Evolutionary conservation across 2,329 filamentous ascomycete genomes (phyloP).

Genomic region (Epichloe sibirici): DNA sequence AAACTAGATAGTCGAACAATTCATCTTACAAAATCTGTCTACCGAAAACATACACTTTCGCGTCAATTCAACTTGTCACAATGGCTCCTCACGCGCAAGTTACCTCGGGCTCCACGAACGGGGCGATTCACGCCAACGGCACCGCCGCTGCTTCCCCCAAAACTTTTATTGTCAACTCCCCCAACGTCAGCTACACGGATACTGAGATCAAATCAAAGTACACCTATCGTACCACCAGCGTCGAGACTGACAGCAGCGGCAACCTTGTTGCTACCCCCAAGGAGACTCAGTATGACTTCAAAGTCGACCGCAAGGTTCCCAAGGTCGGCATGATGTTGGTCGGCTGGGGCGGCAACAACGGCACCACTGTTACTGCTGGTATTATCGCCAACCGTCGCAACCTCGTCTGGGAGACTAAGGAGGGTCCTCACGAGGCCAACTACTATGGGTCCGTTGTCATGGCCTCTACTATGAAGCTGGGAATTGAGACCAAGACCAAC

Average conservation of each 20-base stretch:
- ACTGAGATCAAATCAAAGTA: conserved; percentile 85
- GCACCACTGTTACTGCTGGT: conserved; percentile 90
- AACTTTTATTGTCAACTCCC: conserved; percentile 79
- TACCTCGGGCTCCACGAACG: conserved; percentile 44
- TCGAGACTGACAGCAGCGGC: conserved; percentile 59
- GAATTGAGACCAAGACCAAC: conserved; percentile 69
- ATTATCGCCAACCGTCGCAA: conserved; percentile 89
- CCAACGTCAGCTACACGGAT: conserved; percentile 86
- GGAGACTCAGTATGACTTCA: conserved; percentile 92
- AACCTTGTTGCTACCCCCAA: conserved; percentile 75
- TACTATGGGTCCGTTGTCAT: conserved; percentile 98
- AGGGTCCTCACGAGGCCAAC: conserved; percentile 75
- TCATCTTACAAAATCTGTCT: conserved; percentile 6
- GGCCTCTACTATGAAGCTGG: conserved; percentile 94
- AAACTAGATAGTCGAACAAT: conserved; percentile 10
- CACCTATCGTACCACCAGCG: conserved; percentile 86
- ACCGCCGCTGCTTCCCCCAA: conserved; percentile 38
- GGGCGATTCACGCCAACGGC: conserved; percentile 43
- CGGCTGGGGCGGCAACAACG: conserved; percentile 96
- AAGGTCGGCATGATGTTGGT: conserved; percentile 96
- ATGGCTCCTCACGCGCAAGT: conserved; percentile 90
- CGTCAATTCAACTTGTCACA: conserved; percentile 24
- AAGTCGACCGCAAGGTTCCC: conserved; percentile 85
- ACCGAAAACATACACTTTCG: conserved; percentile 8
- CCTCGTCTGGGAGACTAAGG: conserved; percentile 85